Evolutionary conservation across 1,284 basidiomycete genomes (phyloP).

Genomic region (Hypsizygus ulmarius): DNA sequence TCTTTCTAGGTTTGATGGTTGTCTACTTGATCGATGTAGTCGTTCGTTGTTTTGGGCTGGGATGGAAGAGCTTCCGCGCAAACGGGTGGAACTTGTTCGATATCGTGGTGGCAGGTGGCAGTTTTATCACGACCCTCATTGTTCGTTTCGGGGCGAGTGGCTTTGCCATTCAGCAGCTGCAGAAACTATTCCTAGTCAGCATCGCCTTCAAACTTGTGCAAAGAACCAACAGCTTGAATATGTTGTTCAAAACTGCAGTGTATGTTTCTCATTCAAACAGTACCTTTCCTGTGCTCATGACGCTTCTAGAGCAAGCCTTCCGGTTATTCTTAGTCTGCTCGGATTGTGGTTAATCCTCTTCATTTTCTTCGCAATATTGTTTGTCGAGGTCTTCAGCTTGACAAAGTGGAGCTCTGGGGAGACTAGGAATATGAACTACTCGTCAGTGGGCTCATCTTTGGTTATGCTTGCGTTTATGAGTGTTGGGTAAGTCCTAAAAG

Average conservation of each 20-base stretch:
- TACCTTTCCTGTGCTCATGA: constrained; percentile 4
- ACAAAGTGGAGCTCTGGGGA: constrained; percentile 84
- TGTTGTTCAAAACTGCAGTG: constrained; percentile 96
- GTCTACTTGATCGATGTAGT: constrained; percentile 80
- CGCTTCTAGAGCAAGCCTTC: constrained; percentile 72
- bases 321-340: constrained; percentile 84
- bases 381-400: constrained; percentile 90
- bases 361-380: constrained; percentile 89
- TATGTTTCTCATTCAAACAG: constrained; percentile 42
- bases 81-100: constrained; percentile 97
- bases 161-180: constrained; percentile 68
- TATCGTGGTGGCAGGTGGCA: constrained; percentile 78
- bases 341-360: constrained; percentile 91
- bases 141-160: constrained; percentile 58
- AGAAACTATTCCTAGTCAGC: constrained; percentile 93
- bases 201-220: constrained; percentile 96
- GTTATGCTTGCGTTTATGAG: constrained; percentile 86
- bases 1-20: constrained; percentile 76
- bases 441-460: constrained; percentile 75
- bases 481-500: constrained; percentile 51
- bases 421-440: constrained; percentile 78
- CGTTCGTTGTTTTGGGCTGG: constrained; percentile 82
- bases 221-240: constrained; percentile 85
- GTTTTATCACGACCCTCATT: constrained; percentile 81
- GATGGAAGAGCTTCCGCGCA: constrained; percentile 78